Evolutionary conservation across 495 filamentous ascomycete genomes (phyloP).

Genomic region (Lepidopterella palustris): DNA sequence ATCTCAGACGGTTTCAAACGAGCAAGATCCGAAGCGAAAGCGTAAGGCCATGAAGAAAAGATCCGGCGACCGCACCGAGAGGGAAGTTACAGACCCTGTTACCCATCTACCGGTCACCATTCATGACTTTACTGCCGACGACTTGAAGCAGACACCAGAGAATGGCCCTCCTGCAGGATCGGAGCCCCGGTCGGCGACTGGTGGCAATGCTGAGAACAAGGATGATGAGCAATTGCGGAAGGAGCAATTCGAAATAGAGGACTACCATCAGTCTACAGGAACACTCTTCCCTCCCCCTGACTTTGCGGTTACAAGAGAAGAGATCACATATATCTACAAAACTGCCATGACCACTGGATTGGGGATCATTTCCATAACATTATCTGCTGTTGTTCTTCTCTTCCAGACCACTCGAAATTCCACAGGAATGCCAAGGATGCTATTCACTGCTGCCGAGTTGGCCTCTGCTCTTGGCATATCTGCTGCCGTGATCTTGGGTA

Average conservation of each 20-base stretch:
- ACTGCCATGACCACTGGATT: slow-evolving; percentile 43
- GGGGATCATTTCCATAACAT: slow-evolving; percentile 23
- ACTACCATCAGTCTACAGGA: slow-evolving; percentile 45
- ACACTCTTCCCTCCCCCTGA: slow-evolving; percentile 58
- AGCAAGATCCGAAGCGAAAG: slow-evolving; percentile 49
- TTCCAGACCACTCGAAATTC: slow-evolving; percentile 16
- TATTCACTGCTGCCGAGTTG: slow-evolving; percentile 18
- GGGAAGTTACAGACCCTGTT: slow-evolving; percentile 66
- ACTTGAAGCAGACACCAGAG: slow-evolving; percentile 49
- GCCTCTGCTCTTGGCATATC: slow-evolving; percentile 25
- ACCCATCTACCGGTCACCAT: slow-evolving; percentile 60
- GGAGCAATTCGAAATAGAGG: slow-evolving; percentile 46
- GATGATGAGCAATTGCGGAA: slow-evolving; percentile 39
- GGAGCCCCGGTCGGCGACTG: slow-evolving; percentile 41
- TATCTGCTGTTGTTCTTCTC: slow-evolving; percentile 26
- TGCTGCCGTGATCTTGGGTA: slow-evolving; percentile 37
- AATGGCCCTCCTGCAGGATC: slow-evolving; percentile 46
- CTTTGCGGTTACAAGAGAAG: slow-evolving; percentile 44
- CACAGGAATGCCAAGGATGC: slow-evolving; percentile 18
- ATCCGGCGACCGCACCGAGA: slow-evolving; percentile 43
- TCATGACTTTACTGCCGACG: slow-evolving; percentile 57
- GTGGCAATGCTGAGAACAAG: slow-evolving; percentile 44
- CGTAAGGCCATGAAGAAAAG: slow-evolving; percentile 51
- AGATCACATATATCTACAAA: slow-evolving; percentile 44
- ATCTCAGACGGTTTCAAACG: slow-evolving; percentile 43